Percentiles rank a stretch among this genome's conserved stretches.
Evolutionary conservation across 495 filamentous ascomycete genomes (phyloP).

Genomic region (Penicillium fimorum): DNA sequence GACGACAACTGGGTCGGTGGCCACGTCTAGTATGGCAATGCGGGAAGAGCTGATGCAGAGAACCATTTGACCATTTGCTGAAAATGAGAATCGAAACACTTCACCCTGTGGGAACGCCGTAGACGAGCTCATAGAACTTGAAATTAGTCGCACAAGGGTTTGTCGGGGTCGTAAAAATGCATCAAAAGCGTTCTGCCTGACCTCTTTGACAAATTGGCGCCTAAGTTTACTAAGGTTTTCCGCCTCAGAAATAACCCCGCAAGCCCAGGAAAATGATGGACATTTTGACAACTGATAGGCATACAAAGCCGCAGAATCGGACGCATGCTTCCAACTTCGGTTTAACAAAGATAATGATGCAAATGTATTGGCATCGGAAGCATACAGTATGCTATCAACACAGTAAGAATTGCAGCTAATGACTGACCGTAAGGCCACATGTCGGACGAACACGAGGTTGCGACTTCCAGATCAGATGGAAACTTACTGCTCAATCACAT

Average conservation of each 20-base stretch:
- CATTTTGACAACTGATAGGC: slow-evolving; percentile 72
- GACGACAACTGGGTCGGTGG: slow-evolving; percentile 55
- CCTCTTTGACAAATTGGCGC: slow-evolving; percentile 63
- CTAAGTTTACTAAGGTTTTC: slow-evolving; percentile 61
- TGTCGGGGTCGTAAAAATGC: slow-evolving; percentile 68
- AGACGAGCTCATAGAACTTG: slow-evolving; percentile 77
- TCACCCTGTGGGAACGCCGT: slow-evolving; percentile 78
- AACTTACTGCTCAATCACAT: slow-evolving; percentile 32
- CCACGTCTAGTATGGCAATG: slow-evolving; percentile 74
- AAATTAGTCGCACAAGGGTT: slow-evolving; percentile 75
- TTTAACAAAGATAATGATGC: slow-evolving; percentile 82
- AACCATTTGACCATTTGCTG: slow-evolving; percentile 67
- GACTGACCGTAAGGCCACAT: neutral
- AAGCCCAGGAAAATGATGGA: slow-evolving; percentile 61
- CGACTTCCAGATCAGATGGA: slow-evolving; percentile 2
- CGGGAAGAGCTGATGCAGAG: slow-evolving; percentile 84
- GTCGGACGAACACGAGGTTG: neutral
- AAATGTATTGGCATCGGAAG: slow-evolving; percentile 73
- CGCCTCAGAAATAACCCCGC: slow-evolving; percentile 45
- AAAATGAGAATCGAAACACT: slow-evolving; percentile 80
- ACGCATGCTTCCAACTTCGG: slow-evolving; percentile 70
- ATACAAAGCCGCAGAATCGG: slow-evolving; percentile 70
- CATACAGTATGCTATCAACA: slow-evolving; percentile 65
- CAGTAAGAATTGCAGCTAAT: slow-evolving; percentile 1
- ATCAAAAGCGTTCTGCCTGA: slow-evolving; percentile 78